Conservation (phyloP, 495 filamentous ascomycete species). For the Pseudomonodictys pantanalensis region DNA sequence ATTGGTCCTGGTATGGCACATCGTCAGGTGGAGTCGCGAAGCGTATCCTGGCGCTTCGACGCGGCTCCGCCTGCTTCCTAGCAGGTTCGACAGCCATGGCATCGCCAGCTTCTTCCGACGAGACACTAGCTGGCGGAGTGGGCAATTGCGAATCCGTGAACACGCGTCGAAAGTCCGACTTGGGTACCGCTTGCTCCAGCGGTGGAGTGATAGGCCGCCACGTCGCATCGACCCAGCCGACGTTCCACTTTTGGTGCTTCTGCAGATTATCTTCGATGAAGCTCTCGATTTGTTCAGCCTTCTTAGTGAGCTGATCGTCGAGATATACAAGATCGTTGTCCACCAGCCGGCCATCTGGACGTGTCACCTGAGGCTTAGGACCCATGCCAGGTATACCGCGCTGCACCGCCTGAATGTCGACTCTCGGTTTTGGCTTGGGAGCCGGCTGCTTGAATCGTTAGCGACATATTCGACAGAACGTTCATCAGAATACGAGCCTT, state of each 20-base stretch:
- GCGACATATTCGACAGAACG: background rate
- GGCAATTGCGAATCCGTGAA: slow-evolving; percentile 73
- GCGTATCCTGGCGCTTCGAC: slow-evolving; percentile 19
- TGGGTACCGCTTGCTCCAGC: slow-evolving; percentile 54
- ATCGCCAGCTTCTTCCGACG: slow-evolving; percentile 46
- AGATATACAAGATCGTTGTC: slow-evolving; percentile 75
- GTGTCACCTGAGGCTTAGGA: slow-evolving; percentile 42
- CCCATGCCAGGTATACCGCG: slow-evolving; percentile 38
- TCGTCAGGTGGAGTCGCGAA: slow-evolving; percentile 32
- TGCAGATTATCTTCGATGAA: slow-evolving; percentile 77
- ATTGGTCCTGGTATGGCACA: slow-evolving; percentile 14
- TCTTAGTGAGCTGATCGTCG: slow-evolving; percentile 73
- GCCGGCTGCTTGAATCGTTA: slow-evolving; percentile 37
- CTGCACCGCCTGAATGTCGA: slow-evolving; percentile 54
- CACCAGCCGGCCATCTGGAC: slow-evolving; percentile 65
- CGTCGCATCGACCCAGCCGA: slow-evolving; percentile 78
- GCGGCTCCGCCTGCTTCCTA: slow-evolving; percentile 17
- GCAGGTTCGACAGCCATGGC: slow-evolving; percentile 16
- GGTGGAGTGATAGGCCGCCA: slow-evolving; percentile 75
- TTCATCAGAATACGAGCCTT: slow-evolving; percentile 60
- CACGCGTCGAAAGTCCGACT: slow-evolving; percentile 69
- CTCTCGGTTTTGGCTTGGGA: slow-evolving; percentile 50
- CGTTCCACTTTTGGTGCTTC: slow-evolving; percentile 84
- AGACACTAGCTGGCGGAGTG: slow-evolving; percentile 78
- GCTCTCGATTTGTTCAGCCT: slow-evolving; percentile 70